Evolutionary conservation across 1,139 yeast species (phyloP).

Genomic region (Hansenula lynferdii): DNA sequence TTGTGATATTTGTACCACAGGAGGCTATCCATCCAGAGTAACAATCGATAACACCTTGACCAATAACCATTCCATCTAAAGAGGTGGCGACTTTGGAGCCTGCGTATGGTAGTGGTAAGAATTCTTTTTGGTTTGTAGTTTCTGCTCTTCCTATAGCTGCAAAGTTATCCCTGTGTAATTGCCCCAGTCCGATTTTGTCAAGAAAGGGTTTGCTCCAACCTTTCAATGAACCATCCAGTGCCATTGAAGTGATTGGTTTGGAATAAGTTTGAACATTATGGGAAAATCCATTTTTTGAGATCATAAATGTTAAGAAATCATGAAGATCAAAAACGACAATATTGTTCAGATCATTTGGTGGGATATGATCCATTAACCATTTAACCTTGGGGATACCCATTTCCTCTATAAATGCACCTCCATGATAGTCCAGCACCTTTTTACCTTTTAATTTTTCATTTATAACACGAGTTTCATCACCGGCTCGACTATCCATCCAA

Average conservation of each 20-base stretch:
- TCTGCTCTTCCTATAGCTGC: constrained; percentile 20
- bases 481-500: constrained; percentile 57
- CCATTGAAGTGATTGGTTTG: constrained; percentile 22
- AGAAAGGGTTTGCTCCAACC: constrained; percentile 42
- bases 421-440: constrained; percentile 26
- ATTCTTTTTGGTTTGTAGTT: neutral
- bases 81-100: constrained; percentile 18
- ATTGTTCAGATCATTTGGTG: constrained; percentile 14
- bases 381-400: constrained; percentile 52
- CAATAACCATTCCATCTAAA: constrained; percentile 22
- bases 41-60: constrained; percentile 52
- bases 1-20: constrained; percentile 16
- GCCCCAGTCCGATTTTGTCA: constrained; percentile 16
- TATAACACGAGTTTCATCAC: constrained; percentile 29
- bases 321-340: constrained; percentile 47
- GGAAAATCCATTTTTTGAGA: constrained; percentile 21
- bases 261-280: constrained; percentile 3
- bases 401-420: constrained; percentile 48
- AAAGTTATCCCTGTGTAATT: constrained; percentile 14
- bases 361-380: constrained; percentile 29
- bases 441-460: constrained; percentile 23
- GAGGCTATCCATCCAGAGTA: constrained; percentile 51
- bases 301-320: constrained; percentile 40
- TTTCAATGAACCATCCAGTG: constrained; percentile 51
- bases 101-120: constrained; percentile 20